A percentile compares a stretch with the other conserved stretches of the same genome.
phyloP scores from a whole-genome alignment of 805 yeast species.

The Vanderwaltozyma yarrowii region DNA sequence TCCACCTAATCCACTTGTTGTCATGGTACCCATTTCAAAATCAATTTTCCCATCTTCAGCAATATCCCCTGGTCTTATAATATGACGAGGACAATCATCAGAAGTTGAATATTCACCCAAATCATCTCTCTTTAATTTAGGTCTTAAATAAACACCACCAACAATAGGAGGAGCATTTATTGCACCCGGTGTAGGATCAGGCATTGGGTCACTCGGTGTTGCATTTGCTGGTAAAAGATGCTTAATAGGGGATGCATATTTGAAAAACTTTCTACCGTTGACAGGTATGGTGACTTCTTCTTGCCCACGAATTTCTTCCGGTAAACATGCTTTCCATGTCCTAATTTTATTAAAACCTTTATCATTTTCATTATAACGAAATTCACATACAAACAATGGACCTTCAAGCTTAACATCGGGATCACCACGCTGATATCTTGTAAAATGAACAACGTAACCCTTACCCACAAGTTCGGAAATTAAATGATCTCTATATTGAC shows the following conservation, averaged over 20 bases:
- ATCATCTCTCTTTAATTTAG: conserved; percentile 70
- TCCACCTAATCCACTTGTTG: conserved; percentile 2
- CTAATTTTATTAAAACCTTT: conserved; percentile 88
- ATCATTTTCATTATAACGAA: conserved; percentile 83
- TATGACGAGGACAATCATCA: conserved; percentile 34
- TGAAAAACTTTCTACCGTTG: conserved; percentile 53
- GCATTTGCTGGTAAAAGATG: conserved; percentile 70
- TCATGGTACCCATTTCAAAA: conserved; percentile 23
- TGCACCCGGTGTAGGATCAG: conserved; percentile 73
- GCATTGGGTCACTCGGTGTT: conserved; percentile 59
- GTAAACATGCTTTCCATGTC: conserved; percentile 98
- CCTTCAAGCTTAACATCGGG: conserved; percentile 73
- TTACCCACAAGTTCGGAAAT: conserved; percentile 86
- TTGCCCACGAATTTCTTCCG: conserved; percentile 82
- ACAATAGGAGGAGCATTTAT: conserved; percentile 88
- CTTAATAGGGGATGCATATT: conserved; percentile 76
- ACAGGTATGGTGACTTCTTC: conserved; percentile 77
- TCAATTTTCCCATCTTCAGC: conserved; percentile 28
- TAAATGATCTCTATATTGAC: conserved; percentile 90
- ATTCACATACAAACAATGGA: conserved; percentile 88
- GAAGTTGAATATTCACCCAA: conserved; percentile 63
- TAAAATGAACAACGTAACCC: conserved; percentile 89
- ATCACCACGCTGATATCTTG: conserved; percentile 90
- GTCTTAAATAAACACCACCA: conserved; percentile 81
- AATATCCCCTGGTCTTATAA: conserved; percentile 35